phyloP scores from a whole-genome alignment of 176 grass and related monocot genomes.

The Juncus effusus region DNA sequence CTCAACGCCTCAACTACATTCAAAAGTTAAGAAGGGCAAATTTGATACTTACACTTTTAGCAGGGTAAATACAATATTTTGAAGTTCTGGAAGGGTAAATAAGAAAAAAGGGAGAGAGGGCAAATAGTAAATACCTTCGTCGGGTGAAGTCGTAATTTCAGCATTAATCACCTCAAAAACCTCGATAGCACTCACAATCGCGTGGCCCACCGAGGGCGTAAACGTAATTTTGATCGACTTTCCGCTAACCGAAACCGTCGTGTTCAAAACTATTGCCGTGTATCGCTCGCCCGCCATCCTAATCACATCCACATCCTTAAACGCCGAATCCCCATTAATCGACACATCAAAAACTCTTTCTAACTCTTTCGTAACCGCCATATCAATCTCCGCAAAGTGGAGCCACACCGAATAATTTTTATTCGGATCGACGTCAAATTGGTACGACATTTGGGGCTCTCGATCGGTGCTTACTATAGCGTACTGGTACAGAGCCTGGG shows the following conservation, averaged over 20 bases:
- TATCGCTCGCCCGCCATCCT: slow-evolving; percentile 63
- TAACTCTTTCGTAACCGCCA: slow-evolving; percentile 54
- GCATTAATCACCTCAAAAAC: slow-evolving; percentile 81
- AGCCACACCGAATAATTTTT: slow-evolving; percentile 98
- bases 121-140: slow-evolving; percentile 56
- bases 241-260: slow-evolving; percentile 63
- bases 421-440: slow-evolving; percentile 90
- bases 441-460: slow-evolving; percentile 61
- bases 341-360: slow-evolving; percentile 83
- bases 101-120: background rate
- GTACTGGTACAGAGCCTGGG: slow-evolving; percentile 75
- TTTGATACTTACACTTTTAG: background rate
- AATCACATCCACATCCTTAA: slow-evolving; percentile 79
- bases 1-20: slow-evolving; percentile 55
- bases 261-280: slow-evolving; percentile 90
- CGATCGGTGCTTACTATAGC: slow-evolving; percentile 67
- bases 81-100: no score
- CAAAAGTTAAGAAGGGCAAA: background rate
- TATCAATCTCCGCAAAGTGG: slow-evolving; percentile 93
- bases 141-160: slow-evolving; percentile 61
- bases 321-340: slow-evolving; percentile 73
- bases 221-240: slow-evolving; percentile 64
- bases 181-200: slow-evolving; percentile 83
- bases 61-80: background rate
- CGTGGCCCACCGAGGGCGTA: slow-evolving; percentile 51